Evolutionary conservation across 106 monocot species (phyloP).

Genomic region (Acorus calamus): DNA sequence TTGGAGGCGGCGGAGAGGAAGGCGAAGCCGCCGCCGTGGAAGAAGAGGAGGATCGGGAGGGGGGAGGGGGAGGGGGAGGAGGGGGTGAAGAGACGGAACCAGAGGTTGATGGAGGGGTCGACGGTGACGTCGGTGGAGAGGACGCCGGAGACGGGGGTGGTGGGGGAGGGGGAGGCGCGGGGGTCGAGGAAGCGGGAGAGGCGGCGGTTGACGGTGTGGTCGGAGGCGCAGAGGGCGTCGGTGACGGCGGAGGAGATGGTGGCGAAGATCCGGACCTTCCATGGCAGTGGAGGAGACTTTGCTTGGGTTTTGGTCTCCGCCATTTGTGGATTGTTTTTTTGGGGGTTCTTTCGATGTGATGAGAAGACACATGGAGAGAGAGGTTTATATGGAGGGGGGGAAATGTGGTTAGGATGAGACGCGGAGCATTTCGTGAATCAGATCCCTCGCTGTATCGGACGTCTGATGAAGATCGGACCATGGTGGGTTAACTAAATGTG

Average conservation of each 20-base stretch:
- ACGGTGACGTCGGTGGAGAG: neutral
- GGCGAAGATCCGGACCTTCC: neutral
- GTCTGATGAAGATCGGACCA: too few species aligned
- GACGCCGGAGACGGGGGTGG: slow-evolving; percentile 1
- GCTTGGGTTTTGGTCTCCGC: neutral
- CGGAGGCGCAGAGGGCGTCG: neutral
- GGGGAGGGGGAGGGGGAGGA: neutral
- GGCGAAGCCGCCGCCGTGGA: slow-evolving; percentile 17
- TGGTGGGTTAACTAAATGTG: too few species aligned
- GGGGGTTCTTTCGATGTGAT: neutral
- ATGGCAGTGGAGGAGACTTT: neutral
- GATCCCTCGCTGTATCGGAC: too few species aligned
- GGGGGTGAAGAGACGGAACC: slow-evolving; percentile 18
- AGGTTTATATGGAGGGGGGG: too few species aligned
- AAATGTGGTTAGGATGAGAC: too few species aligned
- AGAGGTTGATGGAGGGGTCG: slow-evolving; percentile 11
- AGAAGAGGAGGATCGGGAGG: slow-evolving; percentile 10
- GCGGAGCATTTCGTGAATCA: too few species aligned
- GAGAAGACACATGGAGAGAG: too few species aligned
- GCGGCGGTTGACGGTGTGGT: slow-evolving; percentile 5
- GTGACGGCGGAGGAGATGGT: neutral
- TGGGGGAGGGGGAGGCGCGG: neutral
- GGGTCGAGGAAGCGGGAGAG: slow-evolving; percentile 1
- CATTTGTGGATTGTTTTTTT: neutral
- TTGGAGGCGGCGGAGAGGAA: slow-evolving; percentile 1